Evolutionary conservation across 257 asterid genomes (phyloP), one percentile per base, ranked within the genome.

Genomic region (Petunia secreta): DNA sequence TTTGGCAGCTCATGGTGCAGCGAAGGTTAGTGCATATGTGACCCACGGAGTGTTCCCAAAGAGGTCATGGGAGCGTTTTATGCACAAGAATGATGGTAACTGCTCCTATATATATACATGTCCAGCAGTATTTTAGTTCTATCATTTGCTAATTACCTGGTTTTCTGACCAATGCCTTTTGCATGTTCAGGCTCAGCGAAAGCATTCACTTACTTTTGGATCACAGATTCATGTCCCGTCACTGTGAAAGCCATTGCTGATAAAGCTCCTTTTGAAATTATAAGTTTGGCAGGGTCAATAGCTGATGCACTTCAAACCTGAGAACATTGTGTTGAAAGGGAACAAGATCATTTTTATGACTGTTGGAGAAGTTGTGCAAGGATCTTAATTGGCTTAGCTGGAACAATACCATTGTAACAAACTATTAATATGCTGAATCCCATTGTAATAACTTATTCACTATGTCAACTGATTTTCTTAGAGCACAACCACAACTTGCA

Each of bases 1-100:
- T 54, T 88, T 94, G 90, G 92, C 93, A 53, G 94, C 93, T 58
- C 91, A 94, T 66, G 98, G 98, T 71, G 98, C 98, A 58, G 89
- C 94, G 9, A 92, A 91, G 85, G 97, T 94, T 82, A 94, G 98
- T 80, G 97, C 98, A 4, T 94, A 94, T 78, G 98, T 92, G 69
- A 94, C 97, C 16, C 98, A 94, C 38, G 97, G 93, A 8, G 97
- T 92, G 63, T 94, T 94, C 68, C 98, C 98, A 37, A 90, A 92
- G 80, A 82, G 36, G 60, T 94, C 98, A 2, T 94, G 91, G 92
- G 97, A 94, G 85, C 95, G 91, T 3, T 94, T 94, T 81, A 50
- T 90, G 73, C 97, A 89, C 94, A 91, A 85, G 89, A 87, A 71
- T 44, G 85, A 86, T 38, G 97, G 98, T 92, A 89, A 73, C 52